Conservation (phyloP, 331 rosid species). For the Quercus lobata region DNA sequence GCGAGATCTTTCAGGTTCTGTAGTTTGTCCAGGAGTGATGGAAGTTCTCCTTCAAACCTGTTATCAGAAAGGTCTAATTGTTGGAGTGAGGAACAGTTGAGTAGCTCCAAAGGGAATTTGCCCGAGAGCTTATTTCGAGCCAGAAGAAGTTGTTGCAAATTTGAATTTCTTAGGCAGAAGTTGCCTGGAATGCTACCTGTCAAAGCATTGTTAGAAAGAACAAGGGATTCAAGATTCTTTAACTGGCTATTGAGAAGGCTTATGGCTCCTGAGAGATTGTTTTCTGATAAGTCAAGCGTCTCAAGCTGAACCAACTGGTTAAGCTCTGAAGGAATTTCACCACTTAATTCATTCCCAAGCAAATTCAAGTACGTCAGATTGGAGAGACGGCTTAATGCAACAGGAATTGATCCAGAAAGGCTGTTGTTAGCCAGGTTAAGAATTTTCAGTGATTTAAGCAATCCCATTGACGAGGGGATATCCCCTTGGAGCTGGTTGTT, state of each 20-base stretch:
- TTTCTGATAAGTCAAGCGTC: slow-evolving; percentile 69
- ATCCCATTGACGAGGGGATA: slow-evolving; percentile 60
- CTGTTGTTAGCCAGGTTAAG: slow-evolving; percentile 83
- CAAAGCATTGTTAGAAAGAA: slow-evolving; percentile 72
- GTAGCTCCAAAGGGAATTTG: slow-evolving; percentile 59
- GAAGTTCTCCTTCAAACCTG: slow-evolving; percentile 64
- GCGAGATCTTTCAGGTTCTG: slow-evolving; percentile 65
- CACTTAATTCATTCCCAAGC: slow-evolving; percentile 71
- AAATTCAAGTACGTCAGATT: slow-evolving; percentile 69
- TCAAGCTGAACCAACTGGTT: slow-evolving; percentile 59
- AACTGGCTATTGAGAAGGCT: slow-evolving; percentile 37
- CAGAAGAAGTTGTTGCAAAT: slow-evolving; percentile 60
- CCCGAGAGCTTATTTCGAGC: slow-evolving; percentile 72
- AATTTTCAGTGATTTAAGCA: slow-evolving; percentile 47
- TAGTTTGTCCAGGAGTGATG: slow-evolving; percentile 49
- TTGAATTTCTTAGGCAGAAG: slow-evolving; percentile 60
- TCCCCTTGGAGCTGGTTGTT: slow-evolving; percentile 74
- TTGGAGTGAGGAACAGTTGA: slow-evolving; percentile 69
- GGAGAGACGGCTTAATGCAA: slow-evolving; percentile 45
- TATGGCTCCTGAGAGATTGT: slow-evolving; percentile 74
- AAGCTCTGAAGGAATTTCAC: slow-evolving; percentile 68
- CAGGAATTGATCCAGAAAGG: slow-evolving; percentile 79
- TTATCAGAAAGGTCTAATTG: slow-evolving; percentile 88
- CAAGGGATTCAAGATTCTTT: slow-evolving; percentile 50
- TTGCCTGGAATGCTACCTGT: slow-evolving; percentile 63